Percentiles rank a stretch among this genome's conserved stretches.
Evolutionary conservation across 2,329 filamentous ascomycete genomes (phyloP).

Genomic region (Nemania sp.): DNA sequence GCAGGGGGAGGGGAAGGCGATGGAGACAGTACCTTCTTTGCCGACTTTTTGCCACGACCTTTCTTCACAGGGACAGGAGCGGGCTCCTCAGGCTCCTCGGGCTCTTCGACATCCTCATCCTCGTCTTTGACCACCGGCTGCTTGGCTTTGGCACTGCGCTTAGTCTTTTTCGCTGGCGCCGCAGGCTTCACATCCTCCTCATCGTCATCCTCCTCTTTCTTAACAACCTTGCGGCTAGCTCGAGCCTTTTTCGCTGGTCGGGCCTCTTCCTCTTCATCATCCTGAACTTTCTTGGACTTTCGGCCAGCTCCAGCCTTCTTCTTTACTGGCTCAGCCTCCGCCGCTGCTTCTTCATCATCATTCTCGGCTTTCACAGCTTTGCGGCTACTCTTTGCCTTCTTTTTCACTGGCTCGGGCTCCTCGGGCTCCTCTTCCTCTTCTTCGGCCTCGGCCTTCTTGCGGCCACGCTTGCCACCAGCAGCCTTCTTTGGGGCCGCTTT

Average conservation of each 20-base stretch:
- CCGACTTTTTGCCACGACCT: constrained; percentile 44
- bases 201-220: constrained; percentile 35
- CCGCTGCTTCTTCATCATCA: constrained; percentile 38
- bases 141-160: constrained; percentile 47
- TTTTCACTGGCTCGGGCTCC: background rate
- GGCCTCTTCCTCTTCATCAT: constrained; percentile 48
- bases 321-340: constrained; percentile 43
- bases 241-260: constrained; percentile 56
- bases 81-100: constrained; percentile 26
- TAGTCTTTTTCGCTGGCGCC: constrained; percentile 41
- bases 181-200: constrained; percentile 34
- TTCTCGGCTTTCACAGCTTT: constrained; percentile 8
- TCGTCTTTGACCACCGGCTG: constrained; percentile 45
- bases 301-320: constrained; percentile 44
- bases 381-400: background rate
- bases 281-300: constrained; percentile 35
- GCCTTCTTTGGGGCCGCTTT: constrained; percentile 41
- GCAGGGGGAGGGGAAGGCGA: constrained; percentile 20
- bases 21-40: constrained; percentile 42
- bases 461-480: constrained; percentile 54
- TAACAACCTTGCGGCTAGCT: constrained; percentile 35
- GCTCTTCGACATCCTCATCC: constrained; percentile 45
- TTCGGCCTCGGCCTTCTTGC: constrained; percentile 52
- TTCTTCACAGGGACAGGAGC: constrained; percentile 50
- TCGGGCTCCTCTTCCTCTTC: constrained; percentile 49